These are phyloP conservation scores for Phytopythium kandeliae DNA, from an alignment of 352 stramenopile genomes.

Conservation along the genomic window DNA sequence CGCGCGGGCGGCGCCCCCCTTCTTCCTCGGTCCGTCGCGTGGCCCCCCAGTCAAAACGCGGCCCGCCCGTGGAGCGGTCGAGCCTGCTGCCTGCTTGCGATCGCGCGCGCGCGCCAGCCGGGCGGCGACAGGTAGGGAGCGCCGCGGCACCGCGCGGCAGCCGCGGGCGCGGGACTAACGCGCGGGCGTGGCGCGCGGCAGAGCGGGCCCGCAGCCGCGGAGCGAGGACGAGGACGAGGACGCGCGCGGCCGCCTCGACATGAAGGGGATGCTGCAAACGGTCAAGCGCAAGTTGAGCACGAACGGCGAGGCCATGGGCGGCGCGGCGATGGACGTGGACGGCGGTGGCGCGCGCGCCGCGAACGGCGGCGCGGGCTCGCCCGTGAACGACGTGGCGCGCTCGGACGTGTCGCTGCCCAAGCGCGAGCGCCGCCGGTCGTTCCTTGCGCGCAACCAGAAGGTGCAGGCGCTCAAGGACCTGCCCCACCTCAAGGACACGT, in stretches of 20 bases:
- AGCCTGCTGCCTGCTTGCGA: too few species aligned
- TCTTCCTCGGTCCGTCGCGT: too few species aligned
- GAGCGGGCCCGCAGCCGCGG: not conserved
- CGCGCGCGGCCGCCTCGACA: conserved; percentile 25
- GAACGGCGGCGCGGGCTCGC: conserved; percentile 25
- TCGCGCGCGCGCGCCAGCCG: too few species aligned
- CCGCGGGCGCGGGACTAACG: too few species aligned
- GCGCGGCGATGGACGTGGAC: conserved; percentile 55
- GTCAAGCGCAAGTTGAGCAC: conserved; percentile 87
- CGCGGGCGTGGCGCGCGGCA: too few species aligned
- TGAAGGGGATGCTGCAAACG: conserved; percentile 89
- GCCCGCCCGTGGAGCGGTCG: too few species aligned
- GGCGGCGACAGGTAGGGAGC: too few species aligned
- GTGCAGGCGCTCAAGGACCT: conserved; percentile 83
- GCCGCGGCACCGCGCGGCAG: too few species aligned
- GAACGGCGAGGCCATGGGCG: conserved; percentile 60
- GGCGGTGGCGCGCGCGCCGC: conserved; percentile 15
- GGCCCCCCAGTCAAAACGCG: too few species aligned
- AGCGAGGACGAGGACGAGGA: not conserved
- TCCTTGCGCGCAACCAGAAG: conserved; percentile 82
- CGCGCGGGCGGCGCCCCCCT: too few species aligned
- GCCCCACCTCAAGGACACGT: conserved; percentile 83
- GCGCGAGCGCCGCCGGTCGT: conserved; percentile 74
- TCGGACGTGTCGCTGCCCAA: conserved; percentile 83
- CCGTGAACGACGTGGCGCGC: conserved; percentile 62